A percentile compares a stretch with the other conserved stretches of the same genome.
These are phyloP conservation scores for Pelomyxa schiedti DNA, from an alignment of 78 protist genomes.

Conservation along the genomic window DNA sequence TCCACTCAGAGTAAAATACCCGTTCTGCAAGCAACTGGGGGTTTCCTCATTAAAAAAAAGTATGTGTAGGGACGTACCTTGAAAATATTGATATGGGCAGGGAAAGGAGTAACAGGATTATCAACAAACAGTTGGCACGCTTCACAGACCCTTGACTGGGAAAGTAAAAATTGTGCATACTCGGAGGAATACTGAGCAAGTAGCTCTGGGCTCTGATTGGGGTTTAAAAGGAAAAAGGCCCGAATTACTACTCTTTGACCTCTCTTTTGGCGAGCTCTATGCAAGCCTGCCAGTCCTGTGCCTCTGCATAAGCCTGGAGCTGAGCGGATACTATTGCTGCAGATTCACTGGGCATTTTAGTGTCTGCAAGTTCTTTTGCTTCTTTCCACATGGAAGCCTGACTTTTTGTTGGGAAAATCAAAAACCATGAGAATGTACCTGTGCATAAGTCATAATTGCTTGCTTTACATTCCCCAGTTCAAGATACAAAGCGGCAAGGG, in stretches of 20 bases:
- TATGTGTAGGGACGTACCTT: not conserved
- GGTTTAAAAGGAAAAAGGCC: no score
- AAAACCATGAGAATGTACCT: no score
- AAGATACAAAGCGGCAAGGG: conserved; percentile 7
- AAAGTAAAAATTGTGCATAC: not conserved
- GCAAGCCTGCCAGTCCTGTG: conserved; percentile 43
- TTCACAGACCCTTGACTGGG: not conserved
- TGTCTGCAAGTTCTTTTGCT: not conserved
- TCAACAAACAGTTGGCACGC: not conserved
- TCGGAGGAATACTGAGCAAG: conserved; percentile 13
- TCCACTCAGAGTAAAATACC: no score
- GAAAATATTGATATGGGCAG: not conserved
- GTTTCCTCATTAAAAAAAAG: no score
- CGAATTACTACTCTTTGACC: no score
- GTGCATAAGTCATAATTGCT: conserved; percentile 44
- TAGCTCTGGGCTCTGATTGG: conserved; percentile 6
- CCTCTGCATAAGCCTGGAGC: conserved; percentile 17
- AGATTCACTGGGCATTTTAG: not conserved
- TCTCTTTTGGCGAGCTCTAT: conserved; percentile 3
- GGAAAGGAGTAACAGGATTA: not conserved
- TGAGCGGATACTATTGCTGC: not conserved
- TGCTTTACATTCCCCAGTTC: conserved; percentile 25
- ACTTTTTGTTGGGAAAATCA: no score
- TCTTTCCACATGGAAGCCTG: no score
- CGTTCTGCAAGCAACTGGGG: no score